These are phyloP conservation scores for Silene conica DNA, from an alignment of 148 eudicot genomes.

Conservation along the genomic window DNA sequence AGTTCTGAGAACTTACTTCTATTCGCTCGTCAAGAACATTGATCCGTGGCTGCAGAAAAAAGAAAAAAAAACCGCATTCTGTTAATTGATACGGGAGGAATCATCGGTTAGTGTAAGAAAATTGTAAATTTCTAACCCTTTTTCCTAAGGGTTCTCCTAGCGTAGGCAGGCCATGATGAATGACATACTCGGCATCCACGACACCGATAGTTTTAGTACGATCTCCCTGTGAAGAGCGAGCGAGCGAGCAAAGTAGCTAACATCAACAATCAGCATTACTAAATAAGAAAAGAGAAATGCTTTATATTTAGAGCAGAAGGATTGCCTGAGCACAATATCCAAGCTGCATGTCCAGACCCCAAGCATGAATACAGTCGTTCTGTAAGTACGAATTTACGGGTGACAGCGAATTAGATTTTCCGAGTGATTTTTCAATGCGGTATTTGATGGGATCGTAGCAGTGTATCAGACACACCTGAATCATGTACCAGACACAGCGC, in stretches of 20 bases:
- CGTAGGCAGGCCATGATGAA: conserved; percentile 83
- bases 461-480: no score
- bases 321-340: conserved; percentile 94
- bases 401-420: background rate
- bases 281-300: background rate
- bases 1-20: conserved; percentile 44
- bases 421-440: no score
- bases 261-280: background rate
- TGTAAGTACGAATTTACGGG: conserved; percentile 20
- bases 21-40: conserved; percentile 37
- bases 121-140: conserved; percentile 35
- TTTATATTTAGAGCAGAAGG: background rate
- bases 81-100: background rate
- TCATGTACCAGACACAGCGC: conserved; percentile 94
- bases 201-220: conserved; percentile 74
- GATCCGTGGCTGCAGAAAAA: conserved; percentile 33
- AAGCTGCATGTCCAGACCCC: conserved; percentile 93
- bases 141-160: conserved; percentile 58
- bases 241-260: background rate
- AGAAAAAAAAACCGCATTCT: background rate
- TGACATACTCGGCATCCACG: conserved; percentile 82
- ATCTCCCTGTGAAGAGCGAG: conserved; percentile 54
- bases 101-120: background rate
- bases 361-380: conserved; percentile 94
- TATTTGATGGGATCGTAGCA: no score